These are phyloP conservation scores for Boletus subcaerulescens DNA, from an alignment of 768 basidiomycete genomes.

Conservation along the genomic window DNA sequence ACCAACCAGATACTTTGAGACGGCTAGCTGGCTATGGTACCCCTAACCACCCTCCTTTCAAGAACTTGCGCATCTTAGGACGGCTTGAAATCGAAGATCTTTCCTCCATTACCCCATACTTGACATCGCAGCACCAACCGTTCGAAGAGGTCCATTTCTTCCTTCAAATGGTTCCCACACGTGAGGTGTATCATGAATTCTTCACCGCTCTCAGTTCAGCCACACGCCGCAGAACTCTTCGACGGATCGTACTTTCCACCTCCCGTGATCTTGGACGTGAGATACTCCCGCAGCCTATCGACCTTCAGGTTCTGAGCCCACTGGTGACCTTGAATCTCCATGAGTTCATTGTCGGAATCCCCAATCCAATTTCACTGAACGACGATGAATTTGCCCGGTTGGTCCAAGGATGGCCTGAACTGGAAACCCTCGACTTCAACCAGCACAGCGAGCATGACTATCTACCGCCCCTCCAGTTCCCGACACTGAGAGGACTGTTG, in stretches of 20 bases:
- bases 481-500: constrained; percentile 5
- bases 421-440: constrained; percentile 1
- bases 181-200: constrained; percentile 2
- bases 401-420: constrained; percentile 2
- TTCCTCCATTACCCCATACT: constrained; percentile 4
- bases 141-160: constrained; percentile 3
- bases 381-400: constrained; percentile 1
- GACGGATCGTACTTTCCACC: neutral
- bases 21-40: neutral
- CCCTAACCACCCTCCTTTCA: neutral
- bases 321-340: constrained; percentile 1
- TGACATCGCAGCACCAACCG: constrained; percentile 4
- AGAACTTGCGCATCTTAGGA: constrained; percentile 6
- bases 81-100: neutral
- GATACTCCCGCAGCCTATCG: neutral
- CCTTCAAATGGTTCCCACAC: neutral
- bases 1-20: neutral
- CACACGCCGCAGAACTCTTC: neutral
- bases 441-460: neutral
- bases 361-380: neutral
- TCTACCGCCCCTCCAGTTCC: neutral
- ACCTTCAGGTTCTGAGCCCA: constrained; percentile 2
- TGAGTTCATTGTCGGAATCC: neutral
- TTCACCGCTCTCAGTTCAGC: neutral
- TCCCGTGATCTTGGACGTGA: too few relatives aligned